Conservation (phyloP, 2,329 filamentous ascomycete genomes). For the Colletotrichum simmondsii region DNA sequence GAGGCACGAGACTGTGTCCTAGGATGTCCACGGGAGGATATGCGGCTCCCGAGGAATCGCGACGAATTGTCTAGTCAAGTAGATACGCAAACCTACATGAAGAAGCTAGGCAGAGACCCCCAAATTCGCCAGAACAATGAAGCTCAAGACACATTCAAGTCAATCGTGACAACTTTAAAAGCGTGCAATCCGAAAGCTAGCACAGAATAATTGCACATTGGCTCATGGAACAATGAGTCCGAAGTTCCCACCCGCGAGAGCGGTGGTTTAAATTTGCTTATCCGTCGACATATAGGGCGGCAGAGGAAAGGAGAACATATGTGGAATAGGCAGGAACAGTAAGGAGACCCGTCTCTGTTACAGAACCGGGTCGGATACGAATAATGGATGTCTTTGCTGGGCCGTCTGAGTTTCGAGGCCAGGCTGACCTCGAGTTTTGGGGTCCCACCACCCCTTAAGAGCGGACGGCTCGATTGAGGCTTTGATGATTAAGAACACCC, state of each 20-base stretch:
- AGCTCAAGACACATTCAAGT: background rate
- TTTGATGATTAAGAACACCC: background rate
- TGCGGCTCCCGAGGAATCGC: background rate
- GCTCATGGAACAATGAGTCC: too few species aligned
- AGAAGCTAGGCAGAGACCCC: background rate
- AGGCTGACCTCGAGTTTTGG: background rate
- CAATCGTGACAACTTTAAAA: background rate
- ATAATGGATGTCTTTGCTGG: background rate
- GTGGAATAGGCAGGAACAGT: background rate
- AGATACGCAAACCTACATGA: background rate
- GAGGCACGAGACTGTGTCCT: background rate
- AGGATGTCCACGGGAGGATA: background rate
- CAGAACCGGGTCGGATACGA: background rate
- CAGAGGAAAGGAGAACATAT: background rate
- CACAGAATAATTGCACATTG: background rate
- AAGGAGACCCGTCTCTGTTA: background rate
- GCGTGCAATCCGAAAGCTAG: background rate
- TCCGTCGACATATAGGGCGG: background rate
- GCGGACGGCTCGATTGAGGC: background rate
- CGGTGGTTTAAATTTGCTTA: background rate
- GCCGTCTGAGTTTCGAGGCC: constrained; percentile 4
- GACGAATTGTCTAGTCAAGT: background rate
- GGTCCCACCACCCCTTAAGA: background rate
- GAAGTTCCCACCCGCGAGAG: background rate
- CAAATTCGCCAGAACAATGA: too few species aligned